Evolutionary conservation across 2,329 filamentous ascomycete genomes (phyloP), one percentile per base, ranked within the genome.

Genomic region (Fusarium sp.): DNA sequence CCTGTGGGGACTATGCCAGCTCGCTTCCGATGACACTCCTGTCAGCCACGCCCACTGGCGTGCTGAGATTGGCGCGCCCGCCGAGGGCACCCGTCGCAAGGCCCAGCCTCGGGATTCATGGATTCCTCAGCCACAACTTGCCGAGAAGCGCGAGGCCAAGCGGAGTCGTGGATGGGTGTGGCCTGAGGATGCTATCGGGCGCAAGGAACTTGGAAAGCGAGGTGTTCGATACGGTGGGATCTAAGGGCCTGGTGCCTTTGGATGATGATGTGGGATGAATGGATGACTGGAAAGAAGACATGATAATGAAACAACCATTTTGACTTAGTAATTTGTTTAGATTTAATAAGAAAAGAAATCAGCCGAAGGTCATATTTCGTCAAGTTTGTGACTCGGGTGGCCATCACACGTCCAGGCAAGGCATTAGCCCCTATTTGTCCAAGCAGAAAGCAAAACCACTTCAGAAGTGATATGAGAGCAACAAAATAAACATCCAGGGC

Each of bases 91-190:
- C 2, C 78, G 90, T 33, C 82, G 88, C 71, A 90, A 91, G 79
- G 86, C 87, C 48, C 76, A 88, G 23, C 79, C 86, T n/a, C 81
- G 88, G 37, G 90, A 93, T 74, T 77, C 78, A 19, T 93, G 90
- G 90, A 92, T 93, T 77, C 89, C 90, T 9, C 86, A 81, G 78
- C 87, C 86, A 46, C 90, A 88, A 79, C 80, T 85, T 67, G 88
- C 82, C 29, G 89, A 90, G 84, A 95, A 91, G 87, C 79, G 86
- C 54, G 88, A 90, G 76, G 88, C 89, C 17, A 93, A 92, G 84
- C 77, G 89, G 19, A 81, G 84, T 3, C 78, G 90, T 27, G 90
- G 90, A 0, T 93, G 90, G 90, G 84, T 92, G 1, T 83, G 87
- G 77, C 90, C 90, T 1, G 89, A 93, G 69, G 90, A 93, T 69